phyloP scores from a whole-genome alignment of 2,329 filamentous ascomycete species.

The Pyrenophora tritici-repentis region DNA sequence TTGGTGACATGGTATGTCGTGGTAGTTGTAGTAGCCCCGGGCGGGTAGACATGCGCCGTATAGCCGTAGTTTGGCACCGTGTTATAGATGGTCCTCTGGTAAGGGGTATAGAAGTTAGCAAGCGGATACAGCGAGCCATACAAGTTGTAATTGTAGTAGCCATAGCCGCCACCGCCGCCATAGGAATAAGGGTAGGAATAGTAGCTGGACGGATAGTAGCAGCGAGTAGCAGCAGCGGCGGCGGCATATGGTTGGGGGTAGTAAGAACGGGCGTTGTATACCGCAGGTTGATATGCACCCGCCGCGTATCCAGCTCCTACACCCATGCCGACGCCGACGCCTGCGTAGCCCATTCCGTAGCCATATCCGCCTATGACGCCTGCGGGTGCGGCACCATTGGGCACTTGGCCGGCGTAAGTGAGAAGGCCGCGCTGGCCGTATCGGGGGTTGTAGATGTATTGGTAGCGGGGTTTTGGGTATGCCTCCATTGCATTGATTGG shows the following conservation, averaged over 20 bases:
- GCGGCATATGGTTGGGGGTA: constrained; percentile 23
- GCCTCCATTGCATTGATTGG: constrained; percentile 21
- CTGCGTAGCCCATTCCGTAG: constrained; percentile 21
- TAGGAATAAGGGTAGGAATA: constrained; percentile 12
- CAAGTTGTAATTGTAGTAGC: constrained; percentile 31
- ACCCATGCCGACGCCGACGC: constrained; percentile 13
- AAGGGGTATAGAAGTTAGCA: constrained; percentile 44
- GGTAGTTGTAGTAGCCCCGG: constrained; percentile 22
- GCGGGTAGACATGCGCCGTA: constrained; percentile 32
- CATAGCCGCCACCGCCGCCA: constrained; percentile 24
- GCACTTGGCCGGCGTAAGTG: constrained; percentile 33
- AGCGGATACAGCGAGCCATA: constrained; percentile 38
- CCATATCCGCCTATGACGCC: constrained; percentile 25
- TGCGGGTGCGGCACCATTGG: constrained; percentile 33
- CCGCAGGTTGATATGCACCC: constrained; percentile 29
- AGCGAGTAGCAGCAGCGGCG: constrained; percentile 9
- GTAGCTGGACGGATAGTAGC: constrained; percentile 20
- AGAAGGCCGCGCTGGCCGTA: constrained; percentile 37
- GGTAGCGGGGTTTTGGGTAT: constrained; percentile 39
- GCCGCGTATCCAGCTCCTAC: constrained; percentile 23
- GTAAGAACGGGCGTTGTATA: constrained; percentile 31
- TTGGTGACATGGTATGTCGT: constrained; percentile 37
- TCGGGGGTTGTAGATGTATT: constrained; percentile 39
- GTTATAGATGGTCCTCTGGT: constrained; percentile 41
- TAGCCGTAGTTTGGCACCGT: constrained; percentile 27